Percentiles rank a stretch among this genome's conserved stretches.
These are phyloP conservation scores for Barnettozyma siamensis DNA, from an alignment of 805 yeast species.

Conservation along the genomic window DNA sequence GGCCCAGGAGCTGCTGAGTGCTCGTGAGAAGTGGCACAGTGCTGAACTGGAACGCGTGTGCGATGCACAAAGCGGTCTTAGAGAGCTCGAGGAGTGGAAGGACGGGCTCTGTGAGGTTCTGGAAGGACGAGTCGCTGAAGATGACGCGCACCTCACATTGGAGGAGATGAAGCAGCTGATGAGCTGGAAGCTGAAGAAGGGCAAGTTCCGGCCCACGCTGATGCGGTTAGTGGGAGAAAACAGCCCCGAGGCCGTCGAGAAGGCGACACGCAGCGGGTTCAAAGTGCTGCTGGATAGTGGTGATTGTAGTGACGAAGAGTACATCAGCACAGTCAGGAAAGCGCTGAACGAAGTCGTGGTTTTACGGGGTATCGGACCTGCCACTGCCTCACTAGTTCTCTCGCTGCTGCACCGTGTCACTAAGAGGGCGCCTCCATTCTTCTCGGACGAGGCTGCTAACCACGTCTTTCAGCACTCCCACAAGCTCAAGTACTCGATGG, in stretches of 20 bases:
- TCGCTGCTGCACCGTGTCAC: conserved; percentile 15
- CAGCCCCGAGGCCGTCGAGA: conserved; percentile 9
- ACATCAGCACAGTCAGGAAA: conserved; percentile 9
- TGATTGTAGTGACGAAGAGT: conserved; percentile 5
- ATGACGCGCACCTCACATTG: conserved; percentile 8
- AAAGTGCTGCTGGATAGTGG: conserved; percentile 2
- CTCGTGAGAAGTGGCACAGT: not conserved
- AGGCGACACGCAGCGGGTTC: conserved; percentile 4
- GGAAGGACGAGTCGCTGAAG: conserved; percentile 1
- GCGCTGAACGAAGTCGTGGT: conserved; percentile 8
- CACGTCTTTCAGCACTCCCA: conserved; percentile 9
- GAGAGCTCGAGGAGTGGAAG: conserved; percentile 21
- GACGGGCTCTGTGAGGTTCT: conserved; percentile 9
- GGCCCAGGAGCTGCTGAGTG: too few relatives aligned
- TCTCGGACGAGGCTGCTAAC: conserved; percentile 23
- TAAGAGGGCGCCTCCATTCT: conserved; percentile 22
- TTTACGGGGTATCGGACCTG: conserved; percentile 25
- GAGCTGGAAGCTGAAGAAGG: conserved; percentile 25
- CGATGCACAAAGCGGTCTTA: conserved; percentile 3
- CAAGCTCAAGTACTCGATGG: conserved; percentile 19
- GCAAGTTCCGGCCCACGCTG: conserved; percentile 24
- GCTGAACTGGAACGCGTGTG: conserved; percentile 2
- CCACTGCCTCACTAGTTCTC: conserved; percentile 23
- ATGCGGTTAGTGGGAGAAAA: conserved; percentile 20
- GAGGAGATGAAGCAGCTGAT: conserved; percentile 21